These are phyloP conservation scores for Colletotrichum sp. DNA, from an alignment of 2,329 filamentous ascomycete species.

Conservation along the genomic window DNA sequence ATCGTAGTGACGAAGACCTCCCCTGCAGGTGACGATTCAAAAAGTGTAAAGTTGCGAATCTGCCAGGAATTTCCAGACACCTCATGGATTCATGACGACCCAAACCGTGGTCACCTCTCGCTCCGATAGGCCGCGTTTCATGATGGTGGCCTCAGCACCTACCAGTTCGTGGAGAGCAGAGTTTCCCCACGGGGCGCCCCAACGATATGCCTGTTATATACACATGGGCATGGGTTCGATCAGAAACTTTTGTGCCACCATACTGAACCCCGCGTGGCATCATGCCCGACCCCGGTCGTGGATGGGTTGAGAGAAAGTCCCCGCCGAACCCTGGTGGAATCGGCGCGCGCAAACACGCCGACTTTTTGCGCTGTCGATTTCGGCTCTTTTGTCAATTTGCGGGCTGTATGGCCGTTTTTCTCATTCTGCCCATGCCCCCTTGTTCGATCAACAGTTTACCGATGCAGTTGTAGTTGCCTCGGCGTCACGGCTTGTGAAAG, in stretches of 20 bases:
- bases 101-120: neutral
- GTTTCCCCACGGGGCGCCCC: neutral
- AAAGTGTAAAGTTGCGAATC: neutral
- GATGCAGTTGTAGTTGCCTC: neutral
- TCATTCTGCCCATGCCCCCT: neutral
- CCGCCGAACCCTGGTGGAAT: neutral
- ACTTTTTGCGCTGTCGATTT: neutral
- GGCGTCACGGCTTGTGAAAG: conserved; percentile 15
- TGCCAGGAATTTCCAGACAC: neutral
- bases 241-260: neutral
- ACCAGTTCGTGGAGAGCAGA: neutral
- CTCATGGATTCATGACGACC: neutral
- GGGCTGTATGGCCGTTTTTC: neutral
- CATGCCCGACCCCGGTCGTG: neutral
- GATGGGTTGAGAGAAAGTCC: neutral
- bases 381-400: neutral
- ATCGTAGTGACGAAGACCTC: neutral
- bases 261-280: neutral
- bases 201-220: neutral
- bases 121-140: neutral
- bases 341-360: neutral
- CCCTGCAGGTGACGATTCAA: neutral
- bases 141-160: neutral
- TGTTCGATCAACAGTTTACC: neutral
- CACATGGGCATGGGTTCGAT: neutral